Percentiles rank a stretch among this genome's conserved stretches.
These are phyloP conservation scores for Coelastrella sp. DNA, from an alignment of 139 green algal species.

Conservation along the genomic window DNA sequence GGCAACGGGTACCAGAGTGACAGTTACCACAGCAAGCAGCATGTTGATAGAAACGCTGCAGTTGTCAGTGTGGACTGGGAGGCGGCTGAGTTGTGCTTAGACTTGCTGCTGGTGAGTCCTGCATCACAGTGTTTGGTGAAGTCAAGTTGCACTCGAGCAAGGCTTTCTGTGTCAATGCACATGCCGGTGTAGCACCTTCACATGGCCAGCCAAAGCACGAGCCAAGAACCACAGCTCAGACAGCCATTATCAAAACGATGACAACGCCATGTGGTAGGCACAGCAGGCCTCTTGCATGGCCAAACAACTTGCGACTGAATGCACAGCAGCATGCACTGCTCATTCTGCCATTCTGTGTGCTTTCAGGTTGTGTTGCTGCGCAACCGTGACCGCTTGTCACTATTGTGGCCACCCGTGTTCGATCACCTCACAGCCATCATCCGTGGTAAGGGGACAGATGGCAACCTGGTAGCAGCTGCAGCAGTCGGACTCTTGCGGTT, in stretches of 20 bases:
- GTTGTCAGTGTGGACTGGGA: constrained; percentile 66
- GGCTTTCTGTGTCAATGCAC: too few species aligned
- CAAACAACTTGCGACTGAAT: too few species aligned
- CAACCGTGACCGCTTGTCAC: constrained; percentile 86
- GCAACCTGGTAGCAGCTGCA: constrained; percentile 80
- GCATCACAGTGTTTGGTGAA: too few species aligned
- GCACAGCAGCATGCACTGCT: too few species aligned
- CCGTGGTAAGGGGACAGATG: constrained; percentile 42
- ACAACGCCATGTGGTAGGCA: too few species aligned
- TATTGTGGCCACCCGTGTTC: constrained; percentile 88
- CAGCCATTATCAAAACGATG: too few species aligned
- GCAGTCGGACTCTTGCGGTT: constrained; percentile 89
- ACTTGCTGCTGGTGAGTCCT: constrained; percentile 83
- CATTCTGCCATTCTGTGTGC: background rate
- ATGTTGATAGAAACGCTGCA: constrained; percentile 27
- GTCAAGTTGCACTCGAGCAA: too few species aligned
- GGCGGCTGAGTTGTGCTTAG: constrained; percentile 86
- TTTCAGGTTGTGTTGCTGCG: constrained; percentile 78
- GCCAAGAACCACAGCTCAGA: too few species aligned
- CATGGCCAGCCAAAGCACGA: too few species aligned
- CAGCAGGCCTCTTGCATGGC: too few species aligned
- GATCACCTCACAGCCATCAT: constrained; percentile 75
- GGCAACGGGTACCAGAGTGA: background rate
- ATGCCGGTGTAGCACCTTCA: too few species aligned
- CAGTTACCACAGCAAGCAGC: background rate